A percentile compares a stretch with the other conserved stretches of the same genome.
These are phyloP conservation scores for Mychonastes homosphaera DNA, from an alignment of 139 green algal species.

Conservation along the genomic window DNA sequence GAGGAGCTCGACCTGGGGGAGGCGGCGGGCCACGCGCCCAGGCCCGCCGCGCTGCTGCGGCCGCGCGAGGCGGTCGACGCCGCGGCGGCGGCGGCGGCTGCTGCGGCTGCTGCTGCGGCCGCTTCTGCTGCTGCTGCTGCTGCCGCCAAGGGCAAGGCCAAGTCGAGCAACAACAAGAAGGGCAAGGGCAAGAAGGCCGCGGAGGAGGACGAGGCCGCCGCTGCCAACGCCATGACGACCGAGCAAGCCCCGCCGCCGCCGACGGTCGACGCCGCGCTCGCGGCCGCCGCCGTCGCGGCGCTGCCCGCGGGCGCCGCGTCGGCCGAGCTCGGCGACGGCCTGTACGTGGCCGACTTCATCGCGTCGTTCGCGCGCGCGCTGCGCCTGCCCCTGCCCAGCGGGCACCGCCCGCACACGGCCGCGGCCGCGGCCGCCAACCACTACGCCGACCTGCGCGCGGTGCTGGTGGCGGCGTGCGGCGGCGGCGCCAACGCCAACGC, in stretches of 20 bases:
- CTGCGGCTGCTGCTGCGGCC: not conserved
- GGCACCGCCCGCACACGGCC: no score
- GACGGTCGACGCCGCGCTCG: not conserved
- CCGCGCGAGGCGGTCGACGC: not conserved
- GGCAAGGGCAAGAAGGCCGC: not conserved
- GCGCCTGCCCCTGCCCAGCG: conserved; percentile 5
- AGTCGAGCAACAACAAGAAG: no score
- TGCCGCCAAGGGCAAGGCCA: conserved; percentile 4
- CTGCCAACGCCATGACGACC: not conserved
- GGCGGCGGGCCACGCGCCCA: conserved; percentile 7
- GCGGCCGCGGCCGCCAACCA: no score
- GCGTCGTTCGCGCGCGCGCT: not conserved
- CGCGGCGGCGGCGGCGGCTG: not conserved
- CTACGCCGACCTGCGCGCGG: no score
- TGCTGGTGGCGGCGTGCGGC: no score
- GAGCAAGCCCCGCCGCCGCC: no score
- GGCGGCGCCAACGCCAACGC: no score
- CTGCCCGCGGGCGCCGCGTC: not conserved
- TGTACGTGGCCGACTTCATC: conserved; percentile 12
- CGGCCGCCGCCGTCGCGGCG: no score
- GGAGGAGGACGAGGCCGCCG: not conserved
- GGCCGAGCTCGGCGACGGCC: not conserved
- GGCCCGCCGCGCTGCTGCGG: not conserved
- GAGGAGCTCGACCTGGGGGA: conserved; percentile 24
- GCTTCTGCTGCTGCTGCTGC: not conserved